Percentiles rank a stretch among this genome's conserved stretches.
These are phyloP conservation scores for Phialophora macrospora DNA, from an alignment of 2,329 filamentous ascomycete species.

Conservation along the genomic window DNA sequence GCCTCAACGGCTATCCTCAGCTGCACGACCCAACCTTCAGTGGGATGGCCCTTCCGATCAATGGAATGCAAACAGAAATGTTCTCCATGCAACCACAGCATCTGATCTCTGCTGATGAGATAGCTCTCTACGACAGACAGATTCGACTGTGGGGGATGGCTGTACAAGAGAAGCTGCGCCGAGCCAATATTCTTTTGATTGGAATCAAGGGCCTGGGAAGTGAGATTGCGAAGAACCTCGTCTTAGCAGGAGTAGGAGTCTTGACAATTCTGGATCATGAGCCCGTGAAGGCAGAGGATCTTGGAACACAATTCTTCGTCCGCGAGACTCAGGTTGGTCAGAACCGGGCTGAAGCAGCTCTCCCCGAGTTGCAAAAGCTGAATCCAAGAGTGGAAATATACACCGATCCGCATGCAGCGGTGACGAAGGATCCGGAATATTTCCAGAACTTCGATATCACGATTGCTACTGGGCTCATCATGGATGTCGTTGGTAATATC, in stretches of 20 bases:
- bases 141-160: slow-evolving; percentile 97
- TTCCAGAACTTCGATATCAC: slow-evolving; percentile 81
- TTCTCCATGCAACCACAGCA: slow-evolving; percentile 25
- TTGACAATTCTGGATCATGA: slow-evolving; percentile 86
- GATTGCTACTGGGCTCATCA: slow-evolving; percentile 85
- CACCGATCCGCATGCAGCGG: slow-evolving; percentile 70
- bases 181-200: slow-evolving; percentile 86
- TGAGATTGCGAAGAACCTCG: slow-evolving; percentile 96
- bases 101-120: slow-evolving; percentile 71
- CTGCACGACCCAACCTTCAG: slow-evolving; percentile 20
- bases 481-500: slow-evolving; percentile 74
- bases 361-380: slow-evolving; percentile 76
- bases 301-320: slow-evolving; percentile 84
- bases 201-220: slow-evolving; percentile 86
- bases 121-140: slow-evolving; percentile 95
- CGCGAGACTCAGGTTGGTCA: slow-evolving; percentile 73
- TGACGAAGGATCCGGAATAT: slow-evolving; percentile 71
- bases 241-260: slow-evolving; percentile 88
- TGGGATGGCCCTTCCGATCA: slow-evolving; percentile 22
- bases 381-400: slow-evolving; percentile 85
- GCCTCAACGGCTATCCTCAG: slow-evolving; percentile 24
- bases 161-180: slow-evolving; percentile 88
- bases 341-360: slow-evolving; percentile 82
- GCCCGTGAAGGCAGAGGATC: slow-evolving; percentile 74
- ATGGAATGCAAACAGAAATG: slow-evolving; percentile 28